Conservation (phyloP, 805 yeast species). For the Yamadazyma takamatsuzukensis region DNA sequence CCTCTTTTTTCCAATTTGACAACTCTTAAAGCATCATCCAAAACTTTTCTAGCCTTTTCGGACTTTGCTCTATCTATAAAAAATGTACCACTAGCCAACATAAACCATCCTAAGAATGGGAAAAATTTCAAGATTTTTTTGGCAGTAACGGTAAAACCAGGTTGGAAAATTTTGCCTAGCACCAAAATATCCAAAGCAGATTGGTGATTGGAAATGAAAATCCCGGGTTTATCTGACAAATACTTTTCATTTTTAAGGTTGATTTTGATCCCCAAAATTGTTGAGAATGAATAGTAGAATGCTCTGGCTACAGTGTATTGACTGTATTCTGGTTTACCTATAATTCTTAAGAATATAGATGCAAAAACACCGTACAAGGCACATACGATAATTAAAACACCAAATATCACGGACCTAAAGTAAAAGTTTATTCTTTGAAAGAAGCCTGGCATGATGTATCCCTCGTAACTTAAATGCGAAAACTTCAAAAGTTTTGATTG, state of each 20-base stretch:
- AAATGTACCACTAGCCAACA: conserved; percentile 86
- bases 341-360: conserved; percentile 58
- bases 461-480: too few species aligned
- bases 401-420: conserved; percentile 52
- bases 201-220: conserved; percentile 86
- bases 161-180: conserved; percentile 81
- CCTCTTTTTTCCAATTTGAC: conserved; percentile 66
- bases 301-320: conserved; percentile 90
- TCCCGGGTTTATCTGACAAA: conserved; percentile 61
- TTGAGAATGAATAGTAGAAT: conserved; percentile 61
- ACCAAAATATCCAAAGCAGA: conserved; percentile 80
- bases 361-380: conserved; percentile 77
- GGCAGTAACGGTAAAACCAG: conserved; percentile 88
- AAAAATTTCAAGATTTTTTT: conserved; percentile 77
- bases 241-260: conserved; percentile 64
- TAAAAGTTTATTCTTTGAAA: conserved; percentile 33
- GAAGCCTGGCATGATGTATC: conserved; percentile 6
- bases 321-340: conserved; percentile 75
- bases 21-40: conserved; percentile 62
- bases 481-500: too few species aligned
- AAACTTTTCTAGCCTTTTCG: conserved; percentile 69
- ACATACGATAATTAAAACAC: conserved; percentile 50
- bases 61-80: conserved; percentile 82
- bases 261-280: conserved; percentile 65
- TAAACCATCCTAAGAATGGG: conserved; percentile 96